These are phyloP conservation scores for Moesziomyces aphidis DNA, from an alignment of 1,284 basidiomycete species.

Conservation along the genomic window DNA sequence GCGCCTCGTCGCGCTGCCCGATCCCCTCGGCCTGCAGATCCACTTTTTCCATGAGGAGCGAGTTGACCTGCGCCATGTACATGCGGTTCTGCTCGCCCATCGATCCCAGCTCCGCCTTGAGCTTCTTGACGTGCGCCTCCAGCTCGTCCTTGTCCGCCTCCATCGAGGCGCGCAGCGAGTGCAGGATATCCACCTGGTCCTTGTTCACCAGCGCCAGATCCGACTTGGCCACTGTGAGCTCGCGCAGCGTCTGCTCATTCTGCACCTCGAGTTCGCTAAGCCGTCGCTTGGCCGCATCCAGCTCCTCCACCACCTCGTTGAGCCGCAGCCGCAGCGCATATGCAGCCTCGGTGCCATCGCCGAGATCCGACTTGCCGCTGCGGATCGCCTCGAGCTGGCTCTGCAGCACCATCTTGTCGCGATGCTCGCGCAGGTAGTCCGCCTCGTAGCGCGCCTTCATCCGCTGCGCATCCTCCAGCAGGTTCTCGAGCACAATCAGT, in stretches of 20 bases:
- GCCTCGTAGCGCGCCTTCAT: slow-evolving; percentile 89
- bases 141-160: slow-evolving; percentile 85
- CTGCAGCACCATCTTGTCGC: slow-evolving; percentile 83
- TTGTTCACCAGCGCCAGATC: slow-evolving; percentile 73
- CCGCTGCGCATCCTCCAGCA: slow-evolving; percentile 88
- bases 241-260: slow-evolving; percentile 76
- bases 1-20: slow-evolving; percentile 57
- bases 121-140: slow-evolving; percentile 76
- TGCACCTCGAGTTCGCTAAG: slow-evolving; percentile 80
- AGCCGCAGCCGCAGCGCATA: slow-evolving; percentile 86
- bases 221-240: slow-evolving; percentile 85
- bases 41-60: slow-evolving; percentile 88
- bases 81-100: slow-evolving; percentile 85
- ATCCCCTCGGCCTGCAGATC: slow-evolving; percentile 75
- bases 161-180: slow-evolving; percentile 84
- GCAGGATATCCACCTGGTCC: slow-evolving; percentile 74
- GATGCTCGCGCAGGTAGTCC: slow-evolving; percentile 86
- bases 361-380: slow-evolving; percentile 79
- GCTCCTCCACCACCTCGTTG: slow-evolving; percentile 85
- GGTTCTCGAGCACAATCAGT: slow-evolving; percentile 84
- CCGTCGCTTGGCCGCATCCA: slow-evolving; percentile 78
- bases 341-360: slow-evolving; percentile 85
- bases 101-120: slow-evolving; percentile 79
- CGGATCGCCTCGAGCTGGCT: slow-evolving; percentile 88
- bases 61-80: slow-evolving; percentile 78